Evolutionary conservation across 805 yeast species (phyloP), one percentile per base, ranked within the genome.

Genomic region (Sugiyamaella floridensis): DNA sequence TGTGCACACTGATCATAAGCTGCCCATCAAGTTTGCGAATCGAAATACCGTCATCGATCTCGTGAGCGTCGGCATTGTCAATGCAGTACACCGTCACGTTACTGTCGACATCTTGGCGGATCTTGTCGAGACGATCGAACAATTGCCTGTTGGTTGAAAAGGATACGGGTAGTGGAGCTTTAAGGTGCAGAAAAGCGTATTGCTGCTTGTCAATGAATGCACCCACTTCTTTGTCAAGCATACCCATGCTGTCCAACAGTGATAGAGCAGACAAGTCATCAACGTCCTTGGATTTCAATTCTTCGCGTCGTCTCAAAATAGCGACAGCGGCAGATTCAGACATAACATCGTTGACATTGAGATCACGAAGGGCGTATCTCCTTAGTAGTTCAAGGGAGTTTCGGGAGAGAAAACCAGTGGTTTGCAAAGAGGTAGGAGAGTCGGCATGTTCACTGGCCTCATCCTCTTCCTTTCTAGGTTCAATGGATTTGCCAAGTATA

Each of bases 1-100:
- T 80, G 65, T 86, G 96, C 1, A 89, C 75, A 29, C 83, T 77
- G 4, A 90, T 62, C 2, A 67, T 64, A 0, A 65, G 58, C 0
- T 62, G 60, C 3, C 56, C 59, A 11, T 50, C 47, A 1, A 47
- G 16, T 2, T 20, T 37, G 12, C 28, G 43, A 16, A 92, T 71
- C 0, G 96, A 80, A 26, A 92, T 75, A 46, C 97, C 99, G 68
- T 92, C 99, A 67, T 92, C 99, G 54, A 93, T 85, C 67, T 93
- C 98, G 59, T 85, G 84, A 0, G 98, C 96, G 43, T 75, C 76
- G 2, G 73, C 79, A 2, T 84, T 76, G 68, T 93, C 99, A 54
- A 92, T 88, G 68, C 97, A 89, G 65, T 81, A 92, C 1, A 89
- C 82, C 0, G 79, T 76, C 11, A 76, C 62, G 45, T 74, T 68